A percentile compares a stretch with the other conserved stretches of the same genome.
Evolutionary conservation across 2,329 filamentous ascomycete species (phyloP).

Genomic region (Colletotrichum musicola): DNA sequence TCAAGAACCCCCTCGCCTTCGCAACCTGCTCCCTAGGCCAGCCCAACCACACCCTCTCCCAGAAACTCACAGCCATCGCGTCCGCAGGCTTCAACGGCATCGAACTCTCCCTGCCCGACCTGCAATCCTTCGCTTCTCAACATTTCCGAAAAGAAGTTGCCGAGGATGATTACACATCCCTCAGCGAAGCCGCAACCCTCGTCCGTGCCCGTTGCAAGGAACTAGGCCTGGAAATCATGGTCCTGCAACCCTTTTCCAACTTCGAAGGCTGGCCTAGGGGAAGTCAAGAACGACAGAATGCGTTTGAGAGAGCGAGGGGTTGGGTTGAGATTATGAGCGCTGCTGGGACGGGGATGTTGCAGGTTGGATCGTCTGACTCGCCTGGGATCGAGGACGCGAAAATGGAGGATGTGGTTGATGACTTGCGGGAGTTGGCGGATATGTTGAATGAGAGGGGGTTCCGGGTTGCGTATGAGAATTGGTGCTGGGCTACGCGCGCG

Average conservation of each 20-base stretch:
- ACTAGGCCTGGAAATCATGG: slow-evolving; percentile 71
- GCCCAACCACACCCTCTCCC: slow-evolving; percentile 62
- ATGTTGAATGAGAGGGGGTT: slow-evolving; percentile 68
- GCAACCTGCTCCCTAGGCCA: slow-evolving; percentile 66
- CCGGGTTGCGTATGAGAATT: slow-evolving; percentile 82
- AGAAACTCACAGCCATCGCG: slow-evolving; percentile 73
- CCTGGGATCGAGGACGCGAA: slow-evolving; percentile 63
- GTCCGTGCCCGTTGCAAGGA: slow-evolving; percentile 68
- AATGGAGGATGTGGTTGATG: slow-evolving; percentile 65
- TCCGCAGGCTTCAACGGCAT: slow-evolving; percentile 75
- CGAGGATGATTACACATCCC: slow-evolving; percentile 69
- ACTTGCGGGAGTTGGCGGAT: slow-evolving; percentile 74
- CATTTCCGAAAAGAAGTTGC: slow-evolving; percentile 62
- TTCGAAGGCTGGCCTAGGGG: slow-evolving; percentile 80
- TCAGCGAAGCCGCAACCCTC: slow-evolving; percentile 66
- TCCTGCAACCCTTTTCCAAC: slow-evolving; percentile 81
- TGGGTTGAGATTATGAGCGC: slow-evolving; percentile 81
- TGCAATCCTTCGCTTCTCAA: slow-evolving; percentile 70
- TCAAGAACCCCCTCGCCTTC: slow-evolving; percentile 59
- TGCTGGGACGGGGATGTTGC: slow-evolving; percentile 76
- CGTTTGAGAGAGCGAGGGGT: slow-evolving; percentile 71
- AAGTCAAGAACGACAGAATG: slow-evolving; percentile 69
- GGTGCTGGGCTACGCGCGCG: slow-evolving; percentile 82
- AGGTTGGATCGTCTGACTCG: slow-evolving; percentile 75
- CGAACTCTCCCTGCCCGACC: slow-evolving; percentile 81